Percentiles rank a stretch among this genome's conserved stretches.
phyloP scores from a whole-genome alignment of 2,329 filamentous ascomycete species.

The Botrytis deweyae region DNA sequence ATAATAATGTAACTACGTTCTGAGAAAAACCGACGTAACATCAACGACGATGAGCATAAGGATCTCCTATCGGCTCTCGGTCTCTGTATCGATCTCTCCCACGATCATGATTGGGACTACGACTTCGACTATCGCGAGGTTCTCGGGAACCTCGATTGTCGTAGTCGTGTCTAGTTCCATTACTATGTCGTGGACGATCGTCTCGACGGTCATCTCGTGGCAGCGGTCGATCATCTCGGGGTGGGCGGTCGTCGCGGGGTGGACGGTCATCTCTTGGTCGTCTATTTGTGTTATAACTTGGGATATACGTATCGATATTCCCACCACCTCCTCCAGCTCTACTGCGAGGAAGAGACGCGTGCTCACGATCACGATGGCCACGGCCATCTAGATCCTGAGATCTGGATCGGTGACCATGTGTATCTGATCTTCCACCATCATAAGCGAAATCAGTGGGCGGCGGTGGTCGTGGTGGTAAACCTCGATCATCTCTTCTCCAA shows the following conservation, averaged over 20 bases:
- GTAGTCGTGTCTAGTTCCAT: conserved; percentile 43
- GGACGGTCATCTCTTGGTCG: conserved; percentile 32
- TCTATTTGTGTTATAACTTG: conserved; percentile 46
- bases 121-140: conserved; percentile 40
- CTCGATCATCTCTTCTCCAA: conserved; percentile 36
- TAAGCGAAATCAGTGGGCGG: conserved; percentile 35
- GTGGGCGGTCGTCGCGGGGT: conserved; percentile 44
- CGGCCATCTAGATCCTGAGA: conserved; percentile 39
- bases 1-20: background rate
- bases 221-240: conserved; percentile 41
- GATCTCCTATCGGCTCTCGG: conserved; percentile 33
- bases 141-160: conserved; percentile 43
- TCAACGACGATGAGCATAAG: conserved; percentile 21
- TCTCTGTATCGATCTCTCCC: conserved; percentile 47
- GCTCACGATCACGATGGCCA: conserved; percentile 26
- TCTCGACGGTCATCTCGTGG: conserved; percentile 41
- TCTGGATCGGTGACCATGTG: conserved; percentile 45
- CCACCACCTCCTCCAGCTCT: conserved; percentile 28
- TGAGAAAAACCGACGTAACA: background rate
- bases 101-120: conserved; percentile 44
- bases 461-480: conserved; percentile 38
- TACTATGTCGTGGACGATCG: conserved; percentile 36
- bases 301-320: conserved; percentile 51
- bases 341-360: conserved; percentile 28
- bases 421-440: conserved; percentile 37